Evolutionary conservation across 148 eudicot species (phyloP), one percentile per base, ranked within the genome.

Genomic region (Silene latifolia): DNA sequence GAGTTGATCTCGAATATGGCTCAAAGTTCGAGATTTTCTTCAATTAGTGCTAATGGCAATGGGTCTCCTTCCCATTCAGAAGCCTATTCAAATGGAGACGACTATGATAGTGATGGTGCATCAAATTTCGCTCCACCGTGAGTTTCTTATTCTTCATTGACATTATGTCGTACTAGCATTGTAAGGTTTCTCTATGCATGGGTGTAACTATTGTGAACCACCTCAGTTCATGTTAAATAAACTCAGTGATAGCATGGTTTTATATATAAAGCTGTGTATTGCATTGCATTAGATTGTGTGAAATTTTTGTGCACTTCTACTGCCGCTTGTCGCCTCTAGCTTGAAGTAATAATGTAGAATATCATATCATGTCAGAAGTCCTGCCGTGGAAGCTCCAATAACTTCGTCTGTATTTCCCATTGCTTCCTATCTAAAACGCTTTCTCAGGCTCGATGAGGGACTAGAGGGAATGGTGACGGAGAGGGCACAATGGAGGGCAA

Each of bases 111-210:
- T 76, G 99, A 96, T 83, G 94, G 97, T 69, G 77, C 74, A 46
- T 88, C 93, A 19, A 90, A 82, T 84, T 92, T 92, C 20, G 98
- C 92, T 39, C 99, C 98, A 23, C 90, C 91, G 98, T 96, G 76
- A 87, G 98, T 80, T 83, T 79, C 64, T 75, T 67, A 15, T 32
- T 51, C 32, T 35, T 67, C 7, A 57, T 35, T 62, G 35, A 39
- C 56, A 42, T 62, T 46, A 20, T 54, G 63, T 47, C 20, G 17
- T 1, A 5, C 23, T 63, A 14, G 23, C 8, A 48, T 29, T 18
- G 70, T 54, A 67, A 44, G 27, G n/a, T 27, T 59, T 39, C 69
- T 17, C 42, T 27, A 42, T 60, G 44, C 15, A 60, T 25, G 63
- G 25, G 19, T 20, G 24, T 63, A 20, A 44, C 64, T 63, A 19